Evolutionary conservation across 345 rosid species (phyloP).

Genomic region (Clausena lansium): DNA sequence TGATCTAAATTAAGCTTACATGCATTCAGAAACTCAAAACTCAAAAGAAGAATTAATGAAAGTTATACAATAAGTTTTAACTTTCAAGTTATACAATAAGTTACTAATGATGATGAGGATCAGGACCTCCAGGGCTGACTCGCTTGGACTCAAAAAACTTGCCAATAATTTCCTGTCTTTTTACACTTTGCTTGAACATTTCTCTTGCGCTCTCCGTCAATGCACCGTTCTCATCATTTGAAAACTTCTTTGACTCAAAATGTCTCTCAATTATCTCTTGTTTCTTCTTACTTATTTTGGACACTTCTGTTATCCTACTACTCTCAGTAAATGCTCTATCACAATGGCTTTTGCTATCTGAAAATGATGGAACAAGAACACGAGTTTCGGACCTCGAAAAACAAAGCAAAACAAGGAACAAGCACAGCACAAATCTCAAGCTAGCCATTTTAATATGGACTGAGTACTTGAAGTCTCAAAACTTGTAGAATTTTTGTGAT

Average conservation of each 20-base stretch:
- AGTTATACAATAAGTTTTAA: too few relatives aligned
- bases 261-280: slow-evolving; percentile 16
- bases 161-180: slow-evolving; percentile 32
- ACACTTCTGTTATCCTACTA: background rate
- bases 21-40: background rate
- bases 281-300: slow-evolving; percentile 5
- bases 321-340: background rate
- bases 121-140: slow-evolving; percentile 71
- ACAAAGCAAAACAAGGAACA: background rate
- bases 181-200: slow-evolving; percentile 41
- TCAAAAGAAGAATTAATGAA: too few relatives aligned
- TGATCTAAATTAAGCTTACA: background rate
- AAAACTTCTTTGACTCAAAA: slow-evolving; percentile 6
- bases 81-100: too few relatives aligned
- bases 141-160: slow-evolving; percentile 37
- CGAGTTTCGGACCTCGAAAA: background rate
- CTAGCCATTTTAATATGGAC: background rate
- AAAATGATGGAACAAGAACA: background rate
- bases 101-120: slow-evolving; percentile 57
- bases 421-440: slow-evolving; percentile 2
- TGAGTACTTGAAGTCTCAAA: background rate
- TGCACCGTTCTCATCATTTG: slow-evolving; percentile 14
- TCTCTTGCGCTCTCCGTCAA: slow-evolving; percentile 43
- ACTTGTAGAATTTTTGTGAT: background rate
- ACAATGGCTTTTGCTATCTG: background rate